Percentiles rank a stretch among this genome's conserved stretches.
Evolutionary conservation across 177 flowering plant species (phyloP).

Genomic region (Vitis hybrid): DNA sequence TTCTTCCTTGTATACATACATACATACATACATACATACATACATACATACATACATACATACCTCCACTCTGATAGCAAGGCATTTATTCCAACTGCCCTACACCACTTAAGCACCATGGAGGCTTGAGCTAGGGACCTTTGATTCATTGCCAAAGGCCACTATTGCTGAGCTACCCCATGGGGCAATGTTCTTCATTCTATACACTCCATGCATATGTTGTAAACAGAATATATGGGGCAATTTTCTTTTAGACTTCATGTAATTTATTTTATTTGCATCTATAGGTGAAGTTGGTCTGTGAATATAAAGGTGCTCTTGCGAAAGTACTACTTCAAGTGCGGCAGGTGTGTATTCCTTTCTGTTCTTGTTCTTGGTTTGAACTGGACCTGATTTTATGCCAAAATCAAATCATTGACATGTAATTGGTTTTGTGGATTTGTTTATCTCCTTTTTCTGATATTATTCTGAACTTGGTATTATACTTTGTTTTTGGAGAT

Average conservation of each 20-base stretch:
- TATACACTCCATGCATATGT: no score
- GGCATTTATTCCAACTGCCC: no score
- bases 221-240: no score
- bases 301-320: slow-evolving; percentile 78
- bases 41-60: not conserved
- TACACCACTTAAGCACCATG: no score
- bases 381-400: not conserved
- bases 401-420: not conserved
- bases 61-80: no score
- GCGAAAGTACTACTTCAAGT: slow-evolving; percentile 73
- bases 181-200: no score
- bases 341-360: slow-evolving; percentile 56
- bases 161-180: no score
- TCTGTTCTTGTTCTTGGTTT: not conserved
- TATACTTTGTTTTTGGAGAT: not conserved
- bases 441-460: not conserved
- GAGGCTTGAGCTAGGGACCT: no score
- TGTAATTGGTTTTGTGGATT: not conserved
- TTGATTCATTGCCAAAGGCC: no score
- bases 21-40: not conserved
- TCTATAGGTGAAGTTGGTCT: slow-evolving; percentile 60
- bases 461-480: not conserved
- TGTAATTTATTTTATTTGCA: not conserved
- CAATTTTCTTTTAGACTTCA: not conserved
- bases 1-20: not conserved